Percentiles rank a stretch among this genome's conserved stretches.
Evolutionary conservation across 2,329 filamentous ascomycete genomes (phyloP).

Genomic region (Geosmithia putterillii): DNA sequence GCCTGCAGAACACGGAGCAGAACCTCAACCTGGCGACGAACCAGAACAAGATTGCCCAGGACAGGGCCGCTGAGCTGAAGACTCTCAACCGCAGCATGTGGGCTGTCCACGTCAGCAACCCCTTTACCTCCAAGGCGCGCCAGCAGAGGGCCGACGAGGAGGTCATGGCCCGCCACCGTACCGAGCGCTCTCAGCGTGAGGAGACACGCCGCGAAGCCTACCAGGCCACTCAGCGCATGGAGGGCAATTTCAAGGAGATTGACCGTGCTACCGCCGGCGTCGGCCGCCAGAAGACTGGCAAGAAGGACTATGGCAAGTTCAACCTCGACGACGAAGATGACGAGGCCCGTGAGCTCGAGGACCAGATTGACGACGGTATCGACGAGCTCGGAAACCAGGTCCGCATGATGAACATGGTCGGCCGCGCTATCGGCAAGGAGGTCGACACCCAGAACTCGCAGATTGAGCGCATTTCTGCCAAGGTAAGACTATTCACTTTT

Average conservation of each 20-base stretch:
- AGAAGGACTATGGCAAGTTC: conserved; percentile 47
- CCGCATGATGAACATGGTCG: conserved; percentile 59
- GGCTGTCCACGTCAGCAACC: conserved; percentile 65
- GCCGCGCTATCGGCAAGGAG: conserved; percentile 61
- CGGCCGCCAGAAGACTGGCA: conserved; percentile 17
- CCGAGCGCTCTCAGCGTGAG: conserved; percentile 54
- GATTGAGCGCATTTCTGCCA: conserved; percentile 65
- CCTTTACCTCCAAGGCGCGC: conserved; percentile 60
- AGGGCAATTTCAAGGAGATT: conserved; percentile 33
- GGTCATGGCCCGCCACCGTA: conserved; percentile 55
- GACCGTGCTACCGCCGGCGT: conserved; percentile 9
- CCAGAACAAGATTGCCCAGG: conserved; percentile 64
- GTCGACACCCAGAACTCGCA: conserved; percentile 63
- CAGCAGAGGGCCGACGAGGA: conserved; percentile 53
- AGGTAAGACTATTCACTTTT: conserved; percentile 36
- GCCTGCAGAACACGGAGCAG: conserved; percentile 69
- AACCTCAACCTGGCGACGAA: conserved; percentile 72
- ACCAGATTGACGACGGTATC: conserved; percentile 43
- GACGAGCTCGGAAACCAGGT: conserved; percentile 61
- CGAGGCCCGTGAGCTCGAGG: conserved; percentile 28
- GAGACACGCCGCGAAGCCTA: conserved; percentile 42
- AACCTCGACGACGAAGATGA: conserved; percentile 62
- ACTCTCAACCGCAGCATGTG: conserved; percentile 87
- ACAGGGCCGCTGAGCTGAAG: conserved; percentile 73
- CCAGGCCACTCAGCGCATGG: conserved; percentile 39